Evolutionary conservation across 805 yeast genomes (phyloP).

Genomic region (Lipomyces kockii): DNA sequence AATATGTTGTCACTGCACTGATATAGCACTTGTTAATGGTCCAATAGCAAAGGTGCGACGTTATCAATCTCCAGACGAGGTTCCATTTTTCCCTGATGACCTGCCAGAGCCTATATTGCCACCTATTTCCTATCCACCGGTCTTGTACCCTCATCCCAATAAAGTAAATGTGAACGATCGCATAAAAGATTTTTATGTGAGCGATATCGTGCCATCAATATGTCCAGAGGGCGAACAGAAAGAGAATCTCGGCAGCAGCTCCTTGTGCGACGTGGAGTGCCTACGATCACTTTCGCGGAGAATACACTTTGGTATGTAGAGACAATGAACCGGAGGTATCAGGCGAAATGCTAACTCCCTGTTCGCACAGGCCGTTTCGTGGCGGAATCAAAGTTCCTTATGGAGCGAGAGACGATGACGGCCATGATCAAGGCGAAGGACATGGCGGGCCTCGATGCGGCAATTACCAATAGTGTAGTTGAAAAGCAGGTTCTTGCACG

Average conservation of each 20-base stretch:
- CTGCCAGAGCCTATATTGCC: slow-evolving; percentile 77
- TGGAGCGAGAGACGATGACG: slow-evolving; percentile 66
- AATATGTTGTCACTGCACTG: neutral
- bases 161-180: slow-evolving; percentile 76
- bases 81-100: slow-evolving; percentile 79
- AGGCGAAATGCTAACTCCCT: neutral
- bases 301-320: slow-evolving; percentile 84
- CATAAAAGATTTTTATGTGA: slow-evolving; percentile 69
- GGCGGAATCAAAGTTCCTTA: slow-evolving; percentile 88
- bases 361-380: slow-evolving; percentile 61
- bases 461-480: slow-evolving; percentile 85
- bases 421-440: slow-evolving; percentile 69
- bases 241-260: slow-evolving; percentile 87
- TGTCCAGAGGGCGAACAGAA: slow-evolving; percentile 58
- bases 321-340: neutral
- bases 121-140: slow-evolving; percentile 72
- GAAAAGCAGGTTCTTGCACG: slow-evolving; percentile 83
- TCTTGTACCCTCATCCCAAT: slow-evolving; percentile 73
- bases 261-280: slow-evolving; percentile 81
- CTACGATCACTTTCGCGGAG: slow-evolving; percentile 88
- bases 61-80: slow-evolving; percentile 92
- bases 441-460: slow-evolving; percentile 69
- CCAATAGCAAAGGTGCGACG: slow-evolving; percentile 71
- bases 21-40: slow-evolving; percentile 17
- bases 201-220: slow-evolving; percentile 67